Evolutionary conservation across 2,329 filamentous ascomycete species (phyloP).

Genomic region (Neofusicoccum ribis): DNA sequence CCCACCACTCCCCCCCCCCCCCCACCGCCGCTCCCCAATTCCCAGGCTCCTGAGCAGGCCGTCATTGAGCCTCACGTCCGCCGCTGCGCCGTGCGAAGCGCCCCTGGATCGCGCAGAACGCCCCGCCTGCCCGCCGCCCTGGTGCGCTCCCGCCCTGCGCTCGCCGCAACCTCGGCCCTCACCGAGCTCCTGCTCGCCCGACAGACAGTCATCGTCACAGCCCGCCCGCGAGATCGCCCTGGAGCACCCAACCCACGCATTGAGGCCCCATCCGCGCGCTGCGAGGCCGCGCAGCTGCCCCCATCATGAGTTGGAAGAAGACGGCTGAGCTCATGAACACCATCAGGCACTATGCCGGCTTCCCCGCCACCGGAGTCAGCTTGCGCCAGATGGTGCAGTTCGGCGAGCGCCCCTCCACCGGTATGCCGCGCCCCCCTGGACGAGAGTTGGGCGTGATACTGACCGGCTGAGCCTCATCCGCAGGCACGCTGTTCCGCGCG

Average conservation of each 20-base stretch:
- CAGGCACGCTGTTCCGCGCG: conserved; percentile 89
- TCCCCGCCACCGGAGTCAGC: conserved; percentile 88
- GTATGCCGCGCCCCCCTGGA: background rate
- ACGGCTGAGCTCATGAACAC: conserved; percentile 90
- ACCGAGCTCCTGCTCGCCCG: conserved; percentile 10
- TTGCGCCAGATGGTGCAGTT: conserved; percentile 99
- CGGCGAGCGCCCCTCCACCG: conserved; percentile 83
- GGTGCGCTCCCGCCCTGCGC: background rate
- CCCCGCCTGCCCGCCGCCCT: background rate
- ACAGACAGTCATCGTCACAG: background rate
- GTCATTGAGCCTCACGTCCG: background rate
- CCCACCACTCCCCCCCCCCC: background rate
- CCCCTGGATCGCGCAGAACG: background rate
- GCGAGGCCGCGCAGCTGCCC: conserved; percentile 33
- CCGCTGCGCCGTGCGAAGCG: background rate
- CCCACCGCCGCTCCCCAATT: background rate
- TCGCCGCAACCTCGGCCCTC: conserved; percentile 14
- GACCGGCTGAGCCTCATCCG: background rate
- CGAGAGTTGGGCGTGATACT: background rate
- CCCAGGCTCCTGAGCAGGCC: conserved; percentile 2
- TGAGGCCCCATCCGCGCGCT: conserved; percentile 14
- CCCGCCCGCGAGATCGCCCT: background rate
- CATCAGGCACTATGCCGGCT: conserved; percentile 95
- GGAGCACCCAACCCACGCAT: background rate
- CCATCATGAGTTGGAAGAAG: conserved; percentile 88